Percentiles rank a stretch among this genome's conserved stretches.
Conservation (phyloP, 2,329 filamentous ascomycete genomes). For the Phaeomoniella chlamydospora region DNA sequence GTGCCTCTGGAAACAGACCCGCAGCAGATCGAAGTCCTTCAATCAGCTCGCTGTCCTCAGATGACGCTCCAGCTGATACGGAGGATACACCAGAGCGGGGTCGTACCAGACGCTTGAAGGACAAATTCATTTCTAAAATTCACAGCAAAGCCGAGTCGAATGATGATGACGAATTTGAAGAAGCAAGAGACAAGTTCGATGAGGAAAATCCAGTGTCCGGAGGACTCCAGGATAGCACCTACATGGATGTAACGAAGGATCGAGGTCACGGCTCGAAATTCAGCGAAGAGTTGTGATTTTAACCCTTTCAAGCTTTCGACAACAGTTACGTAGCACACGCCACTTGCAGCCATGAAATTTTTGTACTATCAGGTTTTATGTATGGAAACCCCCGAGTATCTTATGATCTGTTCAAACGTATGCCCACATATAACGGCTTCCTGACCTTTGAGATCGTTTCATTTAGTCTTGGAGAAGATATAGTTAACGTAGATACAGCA, state of each 20-base stretch:
- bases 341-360: no score
- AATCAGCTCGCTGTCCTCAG: conserved; percentile 10
- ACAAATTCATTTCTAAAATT: conserved; percentile 5
- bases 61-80: background rate
- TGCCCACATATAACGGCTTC: no score
- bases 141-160: conserved; percentile 7
- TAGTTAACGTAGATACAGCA: no score
- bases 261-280: background rate
- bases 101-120: conserved; percentile 7
- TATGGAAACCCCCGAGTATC: no score
- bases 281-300: background rate
- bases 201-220: conserved; percentile 1
- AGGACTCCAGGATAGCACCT: background rate
- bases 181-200: conserved; percentile 11
- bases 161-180: conserved; percentile 11
- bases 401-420: no score
- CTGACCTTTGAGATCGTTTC: no score
- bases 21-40: conserved; percentile 6
- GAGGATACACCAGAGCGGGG: conserved; percentile 2
- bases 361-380: no score
- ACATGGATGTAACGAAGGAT: background rate
- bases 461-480: no score
- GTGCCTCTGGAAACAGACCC: conserved; percentile 4
- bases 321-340: no score
- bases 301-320: no score